Evolutionary conservation across 768 basidiomycete genomes (phyloP).

Genomic region (Suillus americanus): DNA sequence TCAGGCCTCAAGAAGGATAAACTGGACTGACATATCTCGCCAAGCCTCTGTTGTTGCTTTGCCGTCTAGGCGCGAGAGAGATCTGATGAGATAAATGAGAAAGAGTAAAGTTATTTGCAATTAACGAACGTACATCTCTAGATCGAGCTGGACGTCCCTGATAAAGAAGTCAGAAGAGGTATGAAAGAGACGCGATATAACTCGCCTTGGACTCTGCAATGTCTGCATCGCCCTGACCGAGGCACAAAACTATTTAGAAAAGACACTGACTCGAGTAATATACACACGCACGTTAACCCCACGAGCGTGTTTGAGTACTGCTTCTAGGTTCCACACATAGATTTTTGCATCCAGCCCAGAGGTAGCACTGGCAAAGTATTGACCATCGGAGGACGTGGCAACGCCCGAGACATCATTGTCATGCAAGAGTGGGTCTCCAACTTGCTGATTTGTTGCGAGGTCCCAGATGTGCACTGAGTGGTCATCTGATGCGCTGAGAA

Average conservation of each 20-base stretch:
- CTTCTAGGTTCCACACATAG: conserved; percentile 76
- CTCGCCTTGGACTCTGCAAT: neutral
- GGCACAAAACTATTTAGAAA: neutral
- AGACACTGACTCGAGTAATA: neutral
- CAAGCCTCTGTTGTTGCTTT: neutral
- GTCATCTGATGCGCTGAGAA: neutral
- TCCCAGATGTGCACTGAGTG: conserved; percentile 1
- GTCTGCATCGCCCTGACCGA: neutral
- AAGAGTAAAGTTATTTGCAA: neutral
- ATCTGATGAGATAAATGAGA: neutral
- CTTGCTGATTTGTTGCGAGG: neutral
- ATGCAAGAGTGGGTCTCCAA: conserved; percentile 58
- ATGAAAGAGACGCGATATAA: neutral
- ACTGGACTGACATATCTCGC: neutral
- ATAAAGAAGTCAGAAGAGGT: neutral
- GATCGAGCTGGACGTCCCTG: neutral
- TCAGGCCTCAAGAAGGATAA: neutral
- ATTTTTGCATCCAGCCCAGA: conserved; percentile 68
- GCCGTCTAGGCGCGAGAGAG: neutral
- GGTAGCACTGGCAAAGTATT: conserved; percentile 68
- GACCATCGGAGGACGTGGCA: conserved; percentile 79
- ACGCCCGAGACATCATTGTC: conserved; percentile 75
- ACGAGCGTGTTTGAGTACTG: neutral
- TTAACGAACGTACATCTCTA: neutral
- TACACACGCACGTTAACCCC: neutral